Base-by-base conservation (phyloP, 2,329 filamentous ascomycete species). In the Cladophialophora bantiana region DNA sequence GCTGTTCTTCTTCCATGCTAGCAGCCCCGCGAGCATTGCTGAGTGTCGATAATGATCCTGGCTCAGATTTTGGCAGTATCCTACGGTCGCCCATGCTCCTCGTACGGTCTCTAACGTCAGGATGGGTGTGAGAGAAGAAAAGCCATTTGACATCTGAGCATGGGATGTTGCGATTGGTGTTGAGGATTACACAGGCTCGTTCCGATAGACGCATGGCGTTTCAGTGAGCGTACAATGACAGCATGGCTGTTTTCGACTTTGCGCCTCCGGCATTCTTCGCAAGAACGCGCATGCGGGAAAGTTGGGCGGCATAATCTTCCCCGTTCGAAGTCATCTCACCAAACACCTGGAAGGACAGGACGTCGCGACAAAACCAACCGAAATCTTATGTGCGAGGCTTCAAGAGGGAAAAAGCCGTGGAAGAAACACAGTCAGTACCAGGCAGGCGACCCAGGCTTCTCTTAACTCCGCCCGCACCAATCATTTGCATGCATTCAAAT, bases 211-310 rank as follows among this genome's bases (percentile, higher is more conserved):
- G 5, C 52, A 54, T 34, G 18, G 9, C 15, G 18, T 54, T 31
- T 54, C 10, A 13, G 18, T 26, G 52, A 54, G 26, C 4, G 31
- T 15, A 34, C 52, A 54, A 54, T 54, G 26, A 54, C 52, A 18
- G 10, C 52, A 54, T 13, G 52, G 52, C 10, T 54, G 18, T 31
- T 12, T 12, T 34, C 26, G 52, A 54, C 52, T 34, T 54, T 34
- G 18, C 52, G 18, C 31, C 52, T 15, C 7, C 52, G 18, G 52
- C 52, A 54, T 54, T 54, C 52, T 13, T 54, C 18, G 52, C 52
- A 54, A 31, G 52, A 54, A 26, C 52, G 52, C 13, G 52, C 52
- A 26, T 26, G 26, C 26, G 26, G 26, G 26, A 3, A 26, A 26
- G 26, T 26, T 26, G 26, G 40, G n/a, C 40, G n/a, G 40, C 10